These are phyloP conservation scores for Tetrahymena malaccensis DNA, from an alignment of 73 alveolate genomes.

Conservation along the genomic window DNA sequence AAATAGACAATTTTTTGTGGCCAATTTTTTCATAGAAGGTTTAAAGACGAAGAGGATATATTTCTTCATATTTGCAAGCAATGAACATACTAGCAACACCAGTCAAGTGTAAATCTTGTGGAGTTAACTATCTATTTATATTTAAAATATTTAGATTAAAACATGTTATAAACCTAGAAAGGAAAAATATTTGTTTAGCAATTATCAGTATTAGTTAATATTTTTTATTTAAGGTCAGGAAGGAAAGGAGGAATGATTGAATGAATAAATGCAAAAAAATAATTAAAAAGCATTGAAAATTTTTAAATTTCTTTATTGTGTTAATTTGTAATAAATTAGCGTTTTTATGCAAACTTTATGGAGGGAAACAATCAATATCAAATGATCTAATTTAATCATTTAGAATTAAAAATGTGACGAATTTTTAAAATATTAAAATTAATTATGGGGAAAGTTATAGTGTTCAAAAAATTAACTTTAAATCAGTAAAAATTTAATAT, in stretches of 20 bases:
- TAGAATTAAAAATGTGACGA: background rate
- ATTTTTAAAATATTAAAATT: background rate
- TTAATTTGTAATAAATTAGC: background rate
- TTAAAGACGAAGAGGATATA: slow-evolving; percentile 47
- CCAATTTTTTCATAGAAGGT: slow-evolving; percentile 33
- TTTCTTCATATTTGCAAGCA: slow-evolving; percentile 75
- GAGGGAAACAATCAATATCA: background rate
- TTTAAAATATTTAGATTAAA: background rate
- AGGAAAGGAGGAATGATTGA: too few relatives aligned
- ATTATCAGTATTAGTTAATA: background rate
- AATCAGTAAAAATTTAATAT: background rate
- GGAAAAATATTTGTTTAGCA: background rate
- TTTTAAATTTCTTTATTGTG: background rate
- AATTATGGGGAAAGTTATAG: background rate
- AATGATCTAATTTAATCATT: background rate
- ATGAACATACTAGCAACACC: slow-evolving; percentile 68
- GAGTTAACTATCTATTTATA: slow-evolving; percentile 3
- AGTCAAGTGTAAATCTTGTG: slow-evolving; percentile 51
- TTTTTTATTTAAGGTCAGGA: background rate
- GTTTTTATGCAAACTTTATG: background rate
- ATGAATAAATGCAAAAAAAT: background rate
- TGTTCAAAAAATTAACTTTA: background rate
- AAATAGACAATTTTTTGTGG: slow-evolving; percentile 20
- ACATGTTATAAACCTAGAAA: background rate
- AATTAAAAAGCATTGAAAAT: background rate